phyloP scores from a whole-genome alignment of 306 rosid genomes.

The Cyclanthera cordifolia region DNA sequence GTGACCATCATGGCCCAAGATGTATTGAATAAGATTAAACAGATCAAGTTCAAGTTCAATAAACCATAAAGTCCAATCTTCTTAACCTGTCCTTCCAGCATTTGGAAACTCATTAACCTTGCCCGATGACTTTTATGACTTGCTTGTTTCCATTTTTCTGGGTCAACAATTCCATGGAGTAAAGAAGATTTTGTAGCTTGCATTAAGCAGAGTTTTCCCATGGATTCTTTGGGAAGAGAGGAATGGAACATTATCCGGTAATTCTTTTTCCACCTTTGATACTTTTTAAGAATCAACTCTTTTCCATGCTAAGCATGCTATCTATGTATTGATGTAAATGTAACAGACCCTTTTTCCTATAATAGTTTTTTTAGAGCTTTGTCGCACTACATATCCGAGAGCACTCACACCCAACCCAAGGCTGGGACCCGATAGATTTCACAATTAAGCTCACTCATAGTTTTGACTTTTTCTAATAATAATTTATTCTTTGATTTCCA shows the following conservation, averaged over 20 bases:
- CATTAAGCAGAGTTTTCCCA: background rate
- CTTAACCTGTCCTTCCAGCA: background rate
- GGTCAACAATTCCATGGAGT: background rate
- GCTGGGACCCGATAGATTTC: too few relatives aligned
- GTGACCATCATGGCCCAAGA: background rate
- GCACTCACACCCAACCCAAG: too few relatives aligned
- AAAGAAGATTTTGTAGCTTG: background rate
- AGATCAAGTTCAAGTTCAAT: background rate
- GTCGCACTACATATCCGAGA: too few relatives aligned
- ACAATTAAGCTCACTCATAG: too few relatives aligned
- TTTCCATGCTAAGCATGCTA: background rate
- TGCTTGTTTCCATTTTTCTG: too few relatives aligned
- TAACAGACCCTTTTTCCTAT: background rate
- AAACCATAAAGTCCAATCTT: background rate
- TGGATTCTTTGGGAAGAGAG: too few relatives aligned
- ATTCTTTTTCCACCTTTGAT: background rate
- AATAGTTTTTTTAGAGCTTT: too few relatives aligned
- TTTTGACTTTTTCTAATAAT: too few relatives aligned
- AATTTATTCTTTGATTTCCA: too few relatives aligned
- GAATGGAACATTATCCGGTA: background rate
- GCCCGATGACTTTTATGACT: background rate
- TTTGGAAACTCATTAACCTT: background rate
- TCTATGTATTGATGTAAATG: background rate
- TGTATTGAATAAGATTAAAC: background rate
- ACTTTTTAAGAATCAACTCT: background rate